These are phyloP conservation scores for Puccinia hordei DNA, from an alignment of 1,284 basidiomycete species.

Conservation along the genomic window DNA sequence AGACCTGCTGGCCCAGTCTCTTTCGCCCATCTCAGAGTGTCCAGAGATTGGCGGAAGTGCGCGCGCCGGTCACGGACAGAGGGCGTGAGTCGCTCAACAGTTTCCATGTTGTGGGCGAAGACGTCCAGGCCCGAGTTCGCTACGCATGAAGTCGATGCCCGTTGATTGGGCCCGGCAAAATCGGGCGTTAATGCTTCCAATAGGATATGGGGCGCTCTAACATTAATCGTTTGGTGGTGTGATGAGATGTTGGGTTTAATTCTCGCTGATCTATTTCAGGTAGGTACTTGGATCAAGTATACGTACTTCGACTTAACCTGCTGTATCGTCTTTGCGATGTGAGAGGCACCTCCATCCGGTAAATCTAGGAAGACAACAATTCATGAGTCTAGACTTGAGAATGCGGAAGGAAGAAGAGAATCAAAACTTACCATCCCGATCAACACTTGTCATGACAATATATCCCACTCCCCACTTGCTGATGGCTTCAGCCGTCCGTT, in stretches of 20 bases:
- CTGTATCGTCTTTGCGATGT: conserved; percentile 90
- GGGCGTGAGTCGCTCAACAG: conserved; percentile 87
- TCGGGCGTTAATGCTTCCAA: conserved; percentile 97
- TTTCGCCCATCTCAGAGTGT: conserved; percentile 72
- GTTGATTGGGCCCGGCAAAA: conserved; percentile 76
- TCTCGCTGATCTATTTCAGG: background rate
- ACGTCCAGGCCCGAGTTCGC: conserved; percentile 93
- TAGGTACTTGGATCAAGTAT: background rate
- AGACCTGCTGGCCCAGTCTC: conserved; percentile 75
- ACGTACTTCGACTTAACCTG: conserved; percentile 91
- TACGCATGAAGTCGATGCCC: conserved; percentile 71
- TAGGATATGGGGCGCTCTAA: conserved; percentile 85
- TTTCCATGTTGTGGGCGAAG: conserved; percentile 97
- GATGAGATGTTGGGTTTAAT: background rate
- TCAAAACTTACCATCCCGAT: conserved; percentile 75
- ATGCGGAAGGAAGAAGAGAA: background rate
- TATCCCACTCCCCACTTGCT: conserved; percentile 97
- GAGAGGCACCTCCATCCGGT: conserved; percentile 83
- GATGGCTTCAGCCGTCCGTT: conserved; percentile 97
- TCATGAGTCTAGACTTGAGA: background rate
- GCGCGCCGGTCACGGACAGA: conserved; percentile 93
- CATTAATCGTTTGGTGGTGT: background rate
- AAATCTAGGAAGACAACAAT: conserved; percentile 68
- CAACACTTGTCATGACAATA: conserved; percentile 94
- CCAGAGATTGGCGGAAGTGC: conserved; percentile 83